Base-by-base conservation (phyloP, 192 early-diverging fungal species). In the Dissophora globulifera region DNA sequence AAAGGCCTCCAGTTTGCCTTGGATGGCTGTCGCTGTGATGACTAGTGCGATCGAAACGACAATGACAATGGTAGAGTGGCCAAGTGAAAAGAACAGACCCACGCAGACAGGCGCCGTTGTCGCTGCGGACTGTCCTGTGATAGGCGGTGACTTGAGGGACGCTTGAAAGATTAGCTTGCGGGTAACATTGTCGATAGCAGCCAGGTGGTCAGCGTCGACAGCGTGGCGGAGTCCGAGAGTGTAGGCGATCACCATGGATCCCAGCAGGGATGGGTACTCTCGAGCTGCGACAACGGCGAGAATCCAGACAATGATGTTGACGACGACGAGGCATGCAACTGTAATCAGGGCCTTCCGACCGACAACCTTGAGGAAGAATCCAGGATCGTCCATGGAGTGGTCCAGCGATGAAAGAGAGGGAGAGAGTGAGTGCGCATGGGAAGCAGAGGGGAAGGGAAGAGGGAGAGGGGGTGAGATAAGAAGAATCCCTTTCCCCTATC, bases 141-240 rank as follows among this genome's bases (percentile, higher is more conserved):
- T 41, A 11, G n/a, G 25, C 11, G 25, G 41, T 15, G 64, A 35
- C 33, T 50, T 56, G 54, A 58, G 20, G n/a, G 49, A 50, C 9
- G 50, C 41, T 53, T 81, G 63, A 30, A 69, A 64, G 0, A 89
- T 67, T 17, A 92, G 72, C 41, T 85, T 84, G 16, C 90, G 75
- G 13, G 90, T 92, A 12, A 91, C 86, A 56, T 92, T 92, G 58
- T 92, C 90, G 62, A 92, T 92, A 3, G 90, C 90, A 1, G 90
- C 86, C 27, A 92, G 84, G 62, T 92, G 90, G 55, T 92, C 90
- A 9, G 84, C 86, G 58, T 87, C 85, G 12, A 87, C 79, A n/a
- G 85, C 86, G 52, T 87, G 86, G 27, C 86, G 78, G 48, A 86
- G 78, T 33, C 85, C 85, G 2, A 87, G 74, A 4, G 78, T 80